These are phyloP conservation scores for Colletotrichum brevisporum DNA, from an alignment of 2,329 filamentous ascomycete species.

Conservation along the genomic window DNA sequence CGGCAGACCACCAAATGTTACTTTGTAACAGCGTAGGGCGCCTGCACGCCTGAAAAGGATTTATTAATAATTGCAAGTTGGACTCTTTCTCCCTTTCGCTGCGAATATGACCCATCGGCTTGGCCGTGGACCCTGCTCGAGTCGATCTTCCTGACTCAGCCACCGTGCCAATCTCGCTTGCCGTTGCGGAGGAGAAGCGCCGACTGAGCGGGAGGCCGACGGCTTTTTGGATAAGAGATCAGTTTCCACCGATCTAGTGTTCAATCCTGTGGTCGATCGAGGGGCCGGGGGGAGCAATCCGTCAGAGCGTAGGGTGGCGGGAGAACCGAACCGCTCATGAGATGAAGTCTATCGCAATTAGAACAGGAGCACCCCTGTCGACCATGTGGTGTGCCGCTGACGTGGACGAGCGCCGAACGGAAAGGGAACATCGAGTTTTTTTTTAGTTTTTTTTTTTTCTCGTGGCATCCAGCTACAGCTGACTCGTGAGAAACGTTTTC, in stretches of 20 bases:
- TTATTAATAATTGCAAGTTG: no score
- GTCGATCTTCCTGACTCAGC: not conserved
- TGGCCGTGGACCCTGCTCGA: not conserved
- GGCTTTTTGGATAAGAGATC: not conserved
- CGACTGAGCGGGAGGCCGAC: not conserved
- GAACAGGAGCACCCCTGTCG: not conserved
- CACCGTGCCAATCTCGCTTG: not conserved
- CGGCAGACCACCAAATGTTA: no score
- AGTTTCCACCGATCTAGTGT: not conserved
- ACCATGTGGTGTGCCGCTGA: slow-evolving; percentile 10
- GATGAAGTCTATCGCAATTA: not conserved
- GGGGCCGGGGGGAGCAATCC: not conserved
- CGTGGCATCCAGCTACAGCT: not conserved
- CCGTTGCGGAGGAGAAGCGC: not conserved
- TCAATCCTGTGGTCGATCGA: not conserved
- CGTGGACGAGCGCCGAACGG: not conserved
- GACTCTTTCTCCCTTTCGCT: not conserved
- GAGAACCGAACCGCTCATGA: not conserved
- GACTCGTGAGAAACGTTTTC: slow-evolving; percentile 11
- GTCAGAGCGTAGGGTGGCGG: not conserved
- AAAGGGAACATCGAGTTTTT: not conserved
- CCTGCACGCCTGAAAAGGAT: no score
- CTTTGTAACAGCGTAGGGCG: no score
- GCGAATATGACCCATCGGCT: not conserved
- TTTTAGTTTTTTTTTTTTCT: no score